Percentiles rank a stretch among this genome's conserved stretches.
Evolutionary conservation across 179 eudicot species (phyloP).

Genomic region (Patellifolia procumbens): DNA sequence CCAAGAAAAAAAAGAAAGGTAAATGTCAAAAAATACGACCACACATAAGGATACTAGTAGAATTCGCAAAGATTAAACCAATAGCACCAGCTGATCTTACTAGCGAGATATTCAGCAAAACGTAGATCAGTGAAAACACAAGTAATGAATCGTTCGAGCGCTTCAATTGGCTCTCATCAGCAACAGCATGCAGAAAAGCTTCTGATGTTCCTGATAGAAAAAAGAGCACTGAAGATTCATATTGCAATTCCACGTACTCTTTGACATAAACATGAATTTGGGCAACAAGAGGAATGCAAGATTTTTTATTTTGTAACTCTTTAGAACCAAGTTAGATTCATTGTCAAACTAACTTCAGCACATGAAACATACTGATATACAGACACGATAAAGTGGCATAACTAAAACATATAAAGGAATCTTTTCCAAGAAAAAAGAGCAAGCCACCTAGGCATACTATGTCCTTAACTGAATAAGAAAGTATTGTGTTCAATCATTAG

Average conservation of each 20-base stretch:
- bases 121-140: constrained; percentile 74
- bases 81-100: constrained; percentile 88
- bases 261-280: background rate
- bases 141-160: constrained; percentile 83
- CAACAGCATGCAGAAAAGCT: constrained; percentile 97
- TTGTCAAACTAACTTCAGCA: background rate
- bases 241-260: background rate
- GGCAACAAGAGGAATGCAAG: background rate
- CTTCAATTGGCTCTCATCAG: constrained; percentile 78
- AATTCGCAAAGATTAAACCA: constrained; percentile 84
- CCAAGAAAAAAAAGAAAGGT: background rate
- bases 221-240: background rate
- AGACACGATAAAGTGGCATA: background rate
- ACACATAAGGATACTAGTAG: constrained; percentile 81
- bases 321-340: background rate
- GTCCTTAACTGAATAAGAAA: too few relatives aligned
- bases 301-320: background rate
- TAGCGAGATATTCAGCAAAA: constrained; percentile 66
- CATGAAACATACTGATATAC: too few relatives aligned
- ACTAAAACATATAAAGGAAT: background rate
- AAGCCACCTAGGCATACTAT: too few relatives aligned
- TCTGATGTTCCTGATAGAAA: constrained; percentile 91
- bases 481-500: too few relatives aligned
- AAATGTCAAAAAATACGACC: background rate
- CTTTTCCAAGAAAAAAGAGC: too few relatives aligned